These are phyloP conservation scores for Parathielavia appendiculata DNA, from an alignment of 495 filamentous ascomycete species.

Conservation along the genomic window DNA sequence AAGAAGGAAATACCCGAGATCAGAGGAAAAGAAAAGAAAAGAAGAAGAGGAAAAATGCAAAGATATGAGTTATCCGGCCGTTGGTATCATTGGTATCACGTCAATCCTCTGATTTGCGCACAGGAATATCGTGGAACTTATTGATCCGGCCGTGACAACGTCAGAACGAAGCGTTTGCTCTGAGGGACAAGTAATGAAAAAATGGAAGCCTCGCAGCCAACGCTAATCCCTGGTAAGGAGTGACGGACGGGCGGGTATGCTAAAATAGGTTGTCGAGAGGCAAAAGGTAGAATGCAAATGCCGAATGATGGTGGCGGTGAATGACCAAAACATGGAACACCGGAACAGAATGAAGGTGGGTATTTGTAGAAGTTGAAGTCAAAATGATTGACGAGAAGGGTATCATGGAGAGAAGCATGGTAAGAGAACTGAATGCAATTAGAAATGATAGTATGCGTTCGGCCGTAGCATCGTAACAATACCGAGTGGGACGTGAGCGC, in stretches of 20 bases:
- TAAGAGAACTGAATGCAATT: neutral
- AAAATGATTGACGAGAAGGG: neutral
- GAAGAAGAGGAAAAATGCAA: neutral
- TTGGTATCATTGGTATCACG: constrained; percentile 14
- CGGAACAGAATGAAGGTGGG: neutral
- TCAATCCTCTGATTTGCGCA: neutral
- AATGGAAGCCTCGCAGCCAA: neutral
- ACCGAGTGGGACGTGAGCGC: neutral
- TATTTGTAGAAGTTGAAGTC: neutral
- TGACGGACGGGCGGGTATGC: neutral
- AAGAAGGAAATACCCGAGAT: neutral
- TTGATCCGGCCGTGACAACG: constrained; percentile 5
- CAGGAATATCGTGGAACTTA: constrained; percentile 3
- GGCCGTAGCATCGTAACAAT: constrained; percentile 11
- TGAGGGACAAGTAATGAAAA: neutral
- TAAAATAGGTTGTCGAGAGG: neutral
- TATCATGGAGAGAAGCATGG: neutral
- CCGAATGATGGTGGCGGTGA: neutral
- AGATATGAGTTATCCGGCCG: neutral
- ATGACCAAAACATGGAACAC: neutral
- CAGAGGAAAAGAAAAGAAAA: neutral
- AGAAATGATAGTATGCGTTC: constrained; percentile 13
- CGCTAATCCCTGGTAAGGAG: neutral
- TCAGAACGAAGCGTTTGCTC: neutral
- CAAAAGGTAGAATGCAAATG: neutral